Evolutionary conservation across 2,329 filamentous ascomycete species (phyloP), one percentile per base, ranked within the genome.

Genomic region (Aspergillus niger): DNA sequence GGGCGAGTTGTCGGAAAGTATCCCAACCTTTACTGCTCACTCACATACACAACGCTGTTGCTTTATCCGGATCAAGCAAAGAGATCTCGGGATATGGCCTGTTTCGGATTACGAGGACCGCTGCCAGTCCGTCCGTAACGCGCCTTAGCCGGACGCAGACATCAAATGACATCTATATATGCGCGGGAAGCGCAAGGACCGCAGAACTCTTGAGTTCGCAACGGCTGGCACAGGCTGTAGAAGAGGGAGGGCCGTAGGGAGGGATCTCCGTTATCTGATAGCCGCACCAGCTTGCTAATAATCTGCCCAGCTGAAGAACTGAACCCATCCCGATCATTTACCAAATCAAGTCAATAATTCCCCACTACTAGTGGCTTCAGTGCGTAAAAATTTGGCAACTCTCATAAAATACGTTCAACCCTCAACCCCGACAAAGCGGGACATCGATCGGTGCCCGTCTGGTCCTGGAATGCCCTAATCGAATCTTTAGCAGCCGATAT

Each of bases 341-440:
- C 71, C 70, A 64, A 73, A 72, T 71, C 56, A 54, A 68, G 71
- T 72, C 67, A 73, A 72, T 69, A 73, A 57, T 61, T 72, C 71
- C 41, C 69, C 68, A 68, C 48, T 36, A 36, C 11, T 54, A 55
- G 39, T 47, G 20, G 38, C 24, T 49, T 28, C 17, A 17, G 38
- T 17, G n/a, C n/a, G 20, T 24, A 44, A 39, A 26, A 24, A 10
- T 10, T 49, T 38, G 51, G 48, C 28, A 30, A 38, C 17, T 24
- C 44, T 32, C 39, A 17, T 15, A 47, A 38, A 10, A 36, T 28
- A 22, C 44, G 39, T 32, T 47, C 50, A 52, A 44, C 13, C n/a
- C 28, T 4, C 17, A 17, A 44, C 50, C 26, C 41, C 8, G 47
- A 43, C 53, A 13, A 30, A 44, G 17, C 53, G n/a, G 7, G n/a